Evolutionary conservation across 192 early-diverging fungal genomes (phyloP).

Genomic region (Backusella morwellensis): DNA sequence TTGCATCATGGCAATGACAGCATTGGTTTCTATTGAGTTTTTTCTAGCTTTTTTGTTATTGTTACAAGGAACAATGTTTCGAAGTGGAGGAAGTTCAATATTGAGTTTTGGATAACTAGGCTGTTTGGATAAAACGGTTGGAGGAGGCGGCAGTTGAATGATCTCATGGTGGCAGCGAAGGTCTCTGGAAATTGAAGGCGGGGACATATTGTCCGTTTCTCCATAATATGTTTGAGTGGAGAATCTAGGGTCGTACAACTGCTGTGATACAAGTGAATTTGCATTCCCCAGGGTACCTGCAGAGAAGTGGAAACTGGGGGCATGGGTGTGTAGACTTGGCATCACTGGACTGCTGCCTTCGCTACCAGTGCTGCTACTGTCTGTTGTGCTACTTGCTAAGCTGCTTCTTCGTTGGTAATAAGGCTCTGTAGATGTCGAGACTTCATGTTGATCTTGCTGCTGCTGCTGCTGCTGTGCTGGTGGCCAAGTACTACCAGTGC

Average conservation of each 20-base stretch:
- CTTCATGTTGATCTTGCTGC: not conserved
- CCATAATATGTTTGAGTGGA: conserved; percentile 11
- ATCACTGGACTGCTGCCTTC: not conserved
- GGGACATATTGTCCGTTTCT: not conserved
- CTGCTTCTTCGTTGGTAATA: conserved; percentile 8
- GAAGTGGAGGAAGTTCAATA: conserved; percentile 9
- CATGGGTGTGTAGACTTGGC: not conserved
- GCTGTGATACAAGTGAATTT: not conserved
- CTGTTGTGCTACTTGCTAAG: conserved; percentile 8
- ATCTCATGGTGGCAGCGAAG: not conserved
- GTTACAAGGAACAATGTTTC: not conserved
- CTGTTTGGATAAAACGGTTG: not conserved
- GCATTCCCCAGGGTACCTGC: not conserved
- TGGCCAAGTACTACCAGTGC: not conserved
- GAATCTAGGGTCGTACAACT: conserved; percentile 1
- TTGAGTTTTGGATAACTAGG: not conserved
- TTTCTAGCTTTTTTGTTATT: not conserved
- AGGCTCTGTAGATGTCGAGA: not conserved
- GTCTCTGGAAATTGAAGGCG: not conserved
- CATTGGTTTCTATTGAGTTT: not conserved
- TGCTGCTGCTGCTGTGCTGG: not conserved
- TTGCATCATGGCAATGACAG: conserved; percentile 15
- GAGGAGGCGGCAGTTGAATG: not conserved
- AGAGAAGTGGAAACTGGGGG: not conserved
- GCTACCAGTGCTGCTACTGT: not conserved